Base-by-base conservation (phyloP, 495 filamentous ascomycete genomes). In the Penicillium waksmanii region DNA sequence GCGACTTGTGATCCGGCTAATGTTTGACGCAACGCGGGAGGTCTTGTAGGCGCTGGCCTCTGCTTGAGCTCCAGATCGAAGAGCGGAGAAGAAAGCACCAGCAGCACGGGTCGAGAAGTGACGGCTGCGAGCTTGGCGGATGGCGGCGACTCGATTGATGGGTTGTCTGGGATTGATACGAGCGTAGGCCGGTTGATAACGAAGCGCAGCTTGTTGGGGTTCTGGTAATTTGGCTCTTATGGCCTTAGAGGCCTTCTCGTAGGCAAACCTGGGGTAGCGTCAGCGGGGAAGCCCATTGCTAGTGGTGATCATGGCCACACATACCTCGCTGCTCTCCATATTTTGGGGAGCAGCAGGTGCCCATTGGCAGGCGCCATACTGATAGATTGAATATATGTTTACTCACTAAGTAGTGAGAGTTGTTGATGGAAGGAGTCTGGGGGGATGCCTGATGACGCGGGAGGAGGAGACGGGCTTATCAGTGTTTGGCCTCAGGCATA, bases 31-130 rank as follows among this genome's bases (percentile, higher is more conserved):
- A 50, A 88, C 84, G 47, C 79, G 78, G 21, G 90, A 92, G 47
- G 79, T 81, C 42, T 85, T 84, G 64, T 88, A 85, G n/a, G 82
- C 80, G 61, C 85, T 74, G n/a, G 82, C 82, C 57, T 89, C 85
- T 50, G 84, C 78, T 48, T 85, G 85, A 15, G 82, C 53, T 10
- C 80, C 78, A 33, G 73, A 62, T 55, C 76, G 72, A 53, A 82
- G 69, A 43, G 84, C 82, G 56, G 82, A 79, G 51, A 87, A 80
- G 74, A 90, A 92, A 43, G 81, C 79, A 53, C 82, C 81, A 59
- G 89, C 73, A 31, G 85, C 82, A 67, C 82, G 82, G 8, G 89
- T 91, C 40, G 87, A 89, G 76, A 87, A 90, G 81, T 89, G 90
- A 65, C 89, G 81, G 58, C 81, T 85, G 65, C 89, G 89, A 60